These are phyloP conservation scores for Polytolypa hystricis DNA, from an alignment of 2,329 filamentous ascomycete genomes.

Conservation along the genomic window DNA sequence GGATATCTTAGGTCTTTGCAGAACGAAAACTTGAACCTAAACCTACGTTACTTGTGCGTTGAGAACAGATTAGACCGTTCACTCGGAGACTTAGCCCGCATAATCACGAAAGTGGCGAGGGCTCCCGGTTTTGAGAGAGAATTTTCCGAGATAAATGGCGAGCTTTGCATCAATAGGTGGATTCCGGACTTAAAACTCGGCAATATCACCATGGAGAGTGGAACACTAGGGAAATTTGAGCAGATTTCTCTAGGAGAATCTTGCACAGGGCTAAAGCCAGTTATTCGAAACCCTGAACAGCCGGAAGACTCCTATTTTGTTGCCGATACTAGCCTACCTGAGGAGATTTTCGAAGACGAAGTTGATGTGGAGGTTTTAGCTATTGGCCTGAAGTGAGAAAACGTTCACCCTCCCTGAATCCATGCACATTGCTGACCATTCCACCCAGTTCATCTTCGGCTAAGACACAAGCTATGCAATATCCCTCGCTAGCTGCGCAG, in stretches of 20 bases:
- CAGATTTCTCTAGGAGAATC: not conserved
- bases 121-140: not conserved
- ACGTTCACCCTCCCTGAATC: not conserved
- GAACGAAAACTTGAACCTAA: not conserved
- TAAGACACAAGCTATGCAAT: not conserved
- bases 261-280: not conserved
- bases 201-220: too few species aligned
- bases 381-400: not conserved
- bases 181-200: not conserved
- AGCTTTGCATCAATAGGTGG: not conserved
- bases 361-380: not conserved
- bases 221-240: too few species aligned
- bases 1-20: too few species aligned
- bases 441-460: not conserved
- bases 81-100: not conserved
- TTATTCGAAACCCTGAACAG: not conserved
- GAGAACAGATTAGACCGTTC: not conserved
- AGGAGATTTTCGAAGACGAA: not conserved
- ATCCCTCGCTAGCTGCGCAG: slow-evolving; percentile 7
- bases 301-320: not conserved
- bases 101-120: not conserved
- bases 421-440: not conserved
- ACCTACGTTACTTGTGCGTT: not conserved
- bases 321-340: not conserved
- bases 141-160: too few species aligned